Evolutionary conservation across 768 basidiomycete species (phyloP).

Genomic region (Cyclocybe cylindracea): DNA sequence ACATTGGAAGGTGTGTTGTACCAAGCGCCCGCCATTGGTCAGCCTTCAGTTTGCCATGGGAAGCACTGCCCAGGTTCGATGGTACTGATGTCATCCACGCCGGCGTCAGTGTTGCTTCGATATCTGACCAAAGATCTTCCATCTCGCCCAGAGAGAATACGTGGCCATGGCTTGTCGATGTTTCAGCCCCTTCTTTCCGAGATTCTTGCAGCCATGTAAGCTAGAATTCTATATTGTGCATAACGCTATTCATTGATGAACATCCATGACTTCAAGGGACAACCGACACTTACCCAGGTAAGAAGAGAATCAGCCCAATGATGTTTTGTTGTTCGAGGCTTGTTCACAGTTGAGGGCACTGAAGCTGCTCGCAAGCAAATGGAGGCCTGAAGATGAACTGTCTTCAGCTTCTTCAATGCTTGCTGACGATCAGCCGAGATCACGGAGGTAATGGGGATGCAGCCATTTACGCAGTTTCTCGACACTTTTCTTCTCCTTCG

Average conservation of each 20-base stretch:
- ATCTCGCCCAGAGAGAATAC: slow-evolving; percentile 12
- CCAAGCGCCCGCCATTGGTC: slow-evolving; percentile 38
- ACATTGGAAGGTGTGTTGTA: slow-evolving; percentile 30
- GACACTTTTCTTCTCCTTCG: neutral
- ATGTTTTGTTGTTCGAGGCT: neutral
- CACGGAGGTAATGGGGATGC: neutral
- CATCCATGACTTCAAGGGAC: no score
- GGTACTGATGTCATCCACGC: slow-evolving; percentile 16
- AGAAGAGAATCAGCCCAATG: neutral
- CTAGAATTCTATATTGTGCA: no score
- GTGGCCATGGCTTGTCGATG: neutral
- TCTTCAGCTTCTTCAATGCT: neutral
- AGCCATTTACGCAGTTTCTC: neutral
- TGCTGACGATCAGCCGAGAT: neutral
- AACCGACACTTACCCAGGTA: slow-evolving; percentile 2
- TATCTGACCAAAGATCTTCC: slow-evolving; percentile 21
- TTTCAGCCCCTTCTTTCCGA: neutral
- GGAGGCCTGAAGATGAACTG: neutral
- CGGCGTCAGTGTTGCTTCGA: neutral
- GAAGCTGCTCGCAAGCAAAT: neutral
- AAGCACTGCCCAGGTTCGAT: slow-evolving; percentile 16
- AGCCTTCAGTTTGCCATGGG: slow-evolving; percentile 30
- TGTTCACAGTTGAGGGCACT: neutral
- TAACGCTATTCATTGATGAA: no score
- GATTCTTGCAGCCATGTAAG: no score